Percentiles rank a stretch among this genome's conserved stretches.
Evolutionary conservation across 2,329 filamentous ascomycete genomes (phyloP).

Genomic region (Intubia oerlemansii): DNA sequence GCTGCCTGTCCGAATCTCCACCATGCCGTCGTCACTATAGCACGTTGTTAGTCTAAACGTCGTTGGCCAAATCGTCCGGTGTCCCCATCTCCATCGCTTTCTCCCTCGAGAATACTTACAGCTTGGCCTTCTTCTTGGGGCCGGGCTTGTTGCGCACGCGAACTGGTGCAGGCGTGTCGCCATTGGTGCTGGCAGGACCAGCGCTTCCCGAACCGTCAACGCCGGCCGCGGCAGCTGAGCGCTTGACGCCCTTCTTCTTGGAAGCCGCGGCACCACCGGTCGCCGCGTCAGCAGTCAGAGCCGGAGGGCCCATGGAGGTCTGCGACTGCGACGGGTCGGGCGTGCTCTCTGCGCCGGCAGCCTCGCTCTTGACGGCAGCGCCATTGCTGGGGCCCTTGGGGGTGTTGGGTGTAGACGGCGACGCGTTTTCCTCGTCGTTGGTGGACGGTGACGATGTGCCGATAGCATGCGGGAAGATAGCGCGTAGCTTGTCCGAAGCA

Average conservation of each 20-base stretch:
- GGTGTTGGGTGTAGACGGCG: slow-evolving; percentile 39
- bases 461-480: slow-evolving; percentile 14
- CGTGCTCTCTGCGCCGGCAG: too few species aligned
- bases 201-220: slow-evolving; percentile 25
- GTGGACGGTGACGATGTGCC: slow-evolving; percentile 9
- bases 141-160: slow-evolving; percentile 73
- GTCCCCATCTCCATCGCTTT: too few species aligned
- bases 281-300: slow-evolving; percentile 19
- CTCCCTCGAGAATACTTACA: slow-evolving; percentile 53
- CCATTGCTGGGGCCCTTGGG: too few species aligned
- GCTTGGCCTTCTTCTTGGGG: slow-evolving; percentile 84
- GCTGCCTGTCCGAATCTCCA: slow-evolving; percentile 30
- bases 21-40: slow-evolving; percentile 37
- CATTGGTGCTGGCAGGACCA: slow-evolving; percentile 16
- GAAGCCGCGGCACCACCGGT: too few species aligned
- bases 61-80: too few species aligned
- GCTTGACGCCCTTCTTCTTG: slow-evolving; percentile 60
- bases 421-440: slow-evolving; percentile 17
- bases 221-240: slow-evolving; percentile 36
- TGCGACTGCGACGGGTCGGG: not conserved
- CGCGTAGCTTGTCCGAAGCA: slow-evolving; percentile 25
- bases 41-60: slow-evolving; percentile 2
- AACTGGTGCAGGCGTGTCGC: slow-evolving; percentile 27
- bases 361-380: too few species aligned
- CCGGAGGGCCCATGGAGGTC: slow-evolving; percentile 33